Evolutionary conservation across 108 stramenopile genomes (phyloP).

Genomic region (Chaetoceros muelleri): DNA sequence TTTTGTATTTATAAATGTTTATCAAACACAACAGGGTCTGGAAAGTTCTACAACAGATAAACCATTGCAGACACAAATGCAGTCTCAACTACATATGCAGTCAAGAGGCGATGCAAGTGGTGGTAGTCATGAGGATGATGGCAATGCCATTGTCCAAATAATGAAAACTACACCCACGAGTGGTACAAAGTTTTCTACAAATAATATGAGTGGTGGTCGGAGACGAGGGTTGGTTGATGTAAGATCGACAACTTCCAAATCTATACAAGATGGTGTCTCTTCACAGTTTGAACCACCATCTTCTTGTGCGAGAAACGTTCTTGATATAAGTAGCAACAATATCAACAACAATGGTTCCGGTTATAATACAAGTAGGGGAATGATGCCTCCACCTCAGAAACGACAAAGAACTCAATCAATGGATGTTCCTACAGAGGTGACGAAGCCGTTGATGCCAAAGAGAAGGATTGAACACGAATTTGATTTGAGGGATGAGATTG

Average conservation of each 20-base stretch:
- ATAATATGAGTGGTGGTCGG: neutral
- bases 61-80: neutral
- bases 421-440: neutral
- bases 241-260: slow-evolving; percentile 14
- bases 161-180: neutral
- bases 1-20: slow-evolving; percentile 66
- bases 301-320: neutral
- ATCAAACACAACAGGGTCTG: slow-evolving; percentile 26
- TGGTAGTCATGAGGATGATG: neutral
- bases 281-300: neutral
- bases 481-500: slow-evolving; percentile 80
- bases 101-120: neutral
- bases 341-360: slow-evolving; percentile 8
- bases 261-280: neutral
- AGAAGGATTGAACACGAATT: slow-evolving; percentile 72
- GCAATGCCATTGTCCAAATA: neutral
- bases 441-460: slow-evolving; percentile 5
- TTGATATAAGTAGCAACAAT: slow-evolving; percentile 2
- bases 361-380: neutral
- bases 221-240: slow-evolving; percentile 10
- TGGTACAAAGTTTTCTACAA: neutral
- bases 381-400: neutral
- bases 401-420: neutral
- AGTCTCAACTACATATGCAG: neutral
- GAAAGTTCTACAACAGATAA: slow-evolving; percentile 3